Conservation (phyloP, 352 stramenopile species). For the Pythium angustatum region DNA sequence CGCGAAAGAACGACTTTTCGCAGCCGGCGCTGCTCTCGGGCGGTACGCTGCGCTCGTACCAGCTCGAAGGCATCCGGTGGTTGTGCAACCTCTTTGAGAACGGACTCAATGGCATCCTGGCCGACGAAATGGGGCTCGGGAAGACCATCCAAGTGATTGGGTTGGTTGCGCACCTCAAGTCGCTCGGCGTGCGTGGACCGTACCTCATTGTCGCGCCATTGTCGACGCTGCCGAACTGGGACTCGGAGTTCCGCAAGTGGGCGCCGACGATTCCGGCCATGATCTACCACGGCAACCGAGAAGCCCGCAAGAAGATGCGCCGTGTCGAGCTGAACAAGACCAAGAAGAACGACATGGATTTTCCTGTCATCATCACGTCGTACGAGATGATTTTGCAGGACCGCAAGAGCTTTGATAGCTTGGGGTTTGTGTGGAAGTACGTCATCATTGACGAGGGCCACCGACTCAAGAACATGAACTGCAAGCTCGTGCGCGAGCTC, state of each 20-base stretch:
- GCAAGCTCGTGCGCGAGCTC: conserved; percentile 93
- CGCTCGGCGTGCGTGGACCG: conserved; percentile 88
- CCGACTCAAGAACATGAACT: conserved; percentile 98
- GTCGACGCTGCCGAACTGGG: conserved; percentile 98
- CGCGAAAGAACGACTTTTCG: conserved; percentile 45
- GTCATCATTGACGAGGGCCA: conserved; percentile 98
- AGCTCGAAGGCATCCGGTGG: conserved; percentile 96
- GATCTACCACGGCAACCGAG: conserved; percentile 95
- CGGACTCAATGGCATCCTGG: conserved; percentile 92
- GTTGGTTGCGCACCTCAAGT: conserved; percentile 93
- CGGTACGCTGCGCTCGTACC: conserved; percentile 92
- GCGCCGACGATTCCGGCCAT: conserved; percentile 92
- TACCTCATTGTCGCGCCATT: conserved; percentile 98
- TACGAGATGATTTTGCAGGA: conserved; percentile 89
- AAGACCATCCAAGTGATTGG: conserved; percentile 93
- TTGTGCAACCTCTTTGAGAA: conserved; percentile 98
- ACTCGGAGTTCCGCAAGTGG: conserved; percentile 88
- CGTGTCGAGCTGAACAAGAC: conserved; percentile 49
- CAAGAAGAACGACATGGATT: conserved; percentile 61
- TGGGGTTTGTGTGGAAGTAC: conserved; percentile 91
- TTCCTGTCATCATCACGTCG: conserved; percentile 87
- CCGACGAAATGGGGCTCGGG: conserved; percentile 89
- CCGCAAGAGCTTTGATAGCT: conserved; percentile 51
- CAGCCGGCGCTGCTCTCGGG: conserved; percentile 81
- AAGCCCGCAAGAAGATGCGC: conserved; percentile 49